Evolutionary conservation across 179 eudicot species (phyloP).

Genomic region (Beta macrorhiza): DNA sequence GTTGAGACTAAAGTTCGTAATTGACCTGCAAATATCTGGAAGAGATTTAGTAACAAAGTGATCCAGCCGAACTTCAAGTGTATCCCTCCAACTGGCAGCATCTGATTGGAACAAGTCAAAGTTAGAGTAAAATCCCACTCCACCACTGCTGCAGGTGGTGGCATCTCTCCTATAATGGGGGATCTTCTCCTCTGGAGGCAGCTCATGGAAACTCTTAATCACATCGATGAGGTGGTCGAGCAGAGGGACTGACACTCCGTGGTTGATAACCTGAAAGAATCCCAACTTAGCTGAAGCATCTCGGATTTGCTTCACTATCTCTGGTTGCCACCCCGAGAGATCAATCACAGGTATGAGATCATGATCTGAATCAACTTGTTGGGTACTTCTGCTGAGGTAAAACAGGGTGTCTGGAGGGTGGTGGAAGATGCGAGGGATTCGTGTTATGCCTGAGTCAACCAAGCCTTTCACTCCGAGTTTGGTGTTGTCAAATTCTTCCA

Average conservation of each 20-base stretch:
- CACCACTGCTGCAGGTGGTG: slow-evolving; percentile 26
- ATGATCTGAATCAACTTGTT: background rate
- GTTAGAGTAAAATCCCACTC: slow-evolving; percentile 45
- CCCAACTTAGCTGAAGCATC: slow-evolving; percentile 25
- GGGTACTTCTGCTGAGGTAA: background rate
- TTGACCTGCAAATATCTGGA: slow-evolving; percentile 41
- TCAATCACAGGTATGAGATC: slow-evolving; percentile 27
- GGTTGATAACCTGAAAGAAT: slow-evolving; percentile 36
- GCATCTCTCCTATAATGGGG: slow-evolving; percentile 35
- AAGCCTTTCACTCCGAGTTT: slow-evolving; percentile 71
- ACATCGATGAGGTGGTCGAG: slow-evolving; percentile 31
- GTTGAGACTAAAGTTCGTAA: background rate
- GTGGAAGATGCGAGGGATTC: slow-evolving; percentile 54
- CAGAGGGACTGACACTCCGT: slow-evolving; percentile 34
- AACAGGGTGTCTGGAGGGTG: slow-evolving; percentile 51
- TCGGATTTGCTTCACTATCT: slow-evolving; percentile 11
- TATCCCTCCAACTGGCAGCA: slow-evolving; percentile 82
- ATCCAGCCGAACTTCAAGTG: slow-evolving; percentile 42
- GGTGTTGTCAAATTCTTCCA: slow-evolving; percentile 55
- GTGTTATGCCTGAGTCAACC: slow-evolving; percentile 53
- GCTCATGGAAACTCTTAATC: slow-evolving; percentile 45
- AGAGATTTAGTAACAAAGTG: slow-evolving; percentile 32
- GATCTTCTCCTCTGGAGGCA: slow-evolving; percentile 33
- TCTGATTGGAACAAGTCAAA: slow-evolving; percentile 55
- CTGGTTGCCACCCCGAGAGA: background rate